Percentiles rank a stretch among this genome's conserved stretches.
Conservation (phyloP, 106 monocot genomes). For the Gastrodia elata region DNA sequence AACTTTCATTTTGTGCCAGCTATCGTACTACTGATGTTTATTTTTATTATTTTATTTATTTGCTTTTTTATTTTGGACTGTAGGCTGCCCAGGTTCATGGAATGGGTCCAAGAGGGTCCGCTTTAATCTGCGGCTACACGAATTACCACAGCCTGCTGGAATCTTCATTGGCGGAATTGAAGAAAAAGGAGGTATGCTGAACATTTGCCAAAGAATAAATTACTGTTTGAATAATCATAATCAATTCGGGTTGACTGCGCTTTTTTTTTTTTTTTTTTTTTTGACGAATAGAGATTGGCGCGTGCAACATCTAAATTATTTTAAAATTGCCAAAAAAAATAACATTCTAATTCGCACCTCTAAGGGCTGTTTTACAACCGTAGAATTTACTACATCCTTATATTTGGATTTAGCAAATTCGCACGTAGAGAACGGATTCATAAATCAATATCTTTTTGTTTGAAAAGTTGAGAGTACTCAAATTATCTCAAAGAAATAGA, state of each 20-base stretch:
- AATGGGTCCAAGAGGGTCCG: conserved; percentile 88
- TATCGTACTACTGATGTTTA: neutral
- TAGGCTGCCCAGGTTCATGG: conserved; percentile 65
- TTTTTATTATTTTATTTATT: neutral
- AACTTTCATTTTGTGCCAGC: neutral
- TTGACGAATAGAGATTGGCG: too few relatives aligned
- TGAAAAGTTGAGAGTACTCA: too few relatives aligned
- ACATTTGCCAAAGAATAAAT: neutral
- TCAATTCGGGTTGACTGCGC: neutral
- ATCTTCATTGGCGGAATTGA: conserved; percentile 61
- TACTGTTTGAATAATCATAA: neutral
- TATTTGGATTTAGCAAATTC: too few relatives aligned
- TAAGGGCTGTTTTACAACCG: too few relatives aligned
- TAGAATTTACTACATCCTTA: too few relatives aligned
- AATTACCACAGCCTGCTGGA: conserved; percentile 68
- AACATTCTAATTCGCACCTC: too few relatives aligned
- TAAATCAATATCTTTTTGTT: too few relatives aligned
- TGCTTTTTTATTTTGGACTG: neutral
- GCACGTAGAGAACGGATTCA: too few relatives aligned
- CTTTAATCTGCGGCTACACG: conserved; percentile 82
- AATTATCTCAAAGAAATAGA: too few relatives aligned
- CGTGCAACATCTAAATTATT: too few relatives aligned
- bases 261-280: neutral
- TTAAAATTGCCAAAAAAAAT: too few relatives aligned
- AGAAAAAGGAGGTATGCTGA: conserved; percentile 73